Base-by-base conservation (phyloP, 2,329 filamentous ascomycete species). In the Chaetomiaceae sp. region DNA sequence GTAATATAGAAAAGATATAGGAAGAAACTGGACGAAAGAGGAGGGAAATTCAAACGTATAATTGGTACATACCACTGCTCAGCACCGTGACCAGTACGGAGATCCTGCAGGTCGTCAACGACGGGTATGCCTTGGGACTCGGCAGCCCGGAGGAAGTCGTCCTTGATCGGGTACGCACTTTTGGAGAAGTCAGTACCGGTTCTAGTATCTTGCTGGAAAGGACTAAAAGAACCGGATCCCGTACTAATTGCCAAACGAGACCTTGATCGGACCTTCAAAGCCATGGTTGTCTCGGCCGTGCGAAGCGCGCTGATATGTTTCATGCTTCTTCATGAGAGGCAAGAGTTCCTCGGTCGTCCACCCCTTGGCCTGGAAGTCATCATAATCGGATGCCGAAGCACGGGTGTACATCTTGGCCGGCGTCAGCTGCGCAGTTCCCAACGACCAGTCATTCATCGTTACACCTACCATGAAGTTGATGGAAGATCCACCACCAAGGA, bases 211-310 rank as follows among this genome's bases (percentile, higher is more conserved):
- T 10, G 8, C 13, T 13, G 14, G 9, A 21, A 4, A 5, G n/a
- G 16, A n/a, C n/a, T 7, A 2, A 16, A 37, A 38, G 13, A 18
- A 14, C 5, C 10, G 9, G 13, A 5, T 5, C 9, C 47, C 65
- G 58, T 64, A 71, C 69, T 89, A 86, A 69, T 89, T 89, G 50
- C 86, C 85, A 58, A 90, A 90, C 0, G 86, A 90, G 34, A 90
- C 86, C 71, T 90, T 90, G 73, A 90, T 90, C 0, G 88, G 88
- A 0, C 88, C 87, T 30, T 89, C 86, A 51, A 85, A 89, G 1
- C 88, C 88, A 63, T 92, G 88, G 20, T 87, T 67, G 9, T 87
- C 84, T 57, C 79, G 78, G 66, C 85, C 85, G 61, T 81, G 81
- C 44, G 74, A 80, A 6, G 82, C 72, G 33, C 81, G 71, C 62